Evolutionary conservation across 106 monocot species (phyloP).

Genomic region (Dendrobium chrysotoxum): DNA sequence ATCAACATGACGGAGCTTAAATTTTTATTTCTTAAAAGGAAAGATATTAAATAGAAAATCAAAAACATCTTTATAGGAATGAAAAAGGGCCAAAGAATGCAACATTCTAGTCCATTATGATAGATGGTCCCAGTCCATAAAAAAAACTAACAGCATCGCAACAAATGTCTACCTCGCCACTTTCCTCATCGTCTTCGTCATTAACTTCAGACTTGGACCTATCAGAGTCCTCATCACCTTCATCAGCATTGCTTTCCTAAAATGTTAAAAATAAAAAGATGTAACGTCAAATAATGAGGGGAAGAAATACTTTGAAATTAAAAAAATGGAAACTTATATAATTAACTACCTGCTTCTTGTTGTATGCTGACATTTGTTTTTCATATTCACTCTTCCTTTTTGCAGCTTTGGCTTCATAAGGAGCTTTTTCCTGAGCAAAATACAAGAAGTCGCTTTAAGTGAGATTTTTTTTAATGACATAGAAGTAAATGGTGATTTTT

Average conservation of each 20-base stretch:
- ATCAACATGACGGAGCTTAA: too few relatives aligned
- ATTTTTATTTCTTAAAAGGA: too few relatives aligned
- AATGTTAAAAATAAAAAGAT: not conserved
- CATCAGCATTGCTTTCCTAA: constrained; percentile 18
- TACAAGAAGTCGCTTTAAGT: not conserved
- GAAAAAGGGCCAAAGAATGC: too few relatives aligned
- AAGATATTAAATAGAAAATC: too few relatives aligned
- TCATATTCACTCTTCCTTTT: constrained; percentile 28
- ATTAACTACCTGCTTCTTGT: constrained; percentile 21
- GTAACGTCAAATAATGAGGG: not conserved
- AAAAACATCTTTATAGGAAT: too few relatives aligned
- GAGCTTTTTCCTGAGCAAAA: constrained; percentile 27
- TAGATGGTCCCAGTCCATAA: too few relatives aligned
- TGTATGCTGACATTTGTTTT: constrained; percentile 28
- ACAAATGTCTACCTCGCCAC: constrained; percentile 10
- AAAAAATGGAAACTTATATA: not conserved
- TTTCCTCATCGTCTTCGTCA: constrained; percentile 30
- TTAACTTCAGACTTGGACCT: constrained; percentile 32
- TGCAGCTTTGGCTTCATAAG: constrained; percentile 28
- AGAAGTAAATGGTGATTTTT: too few relatives aligned
- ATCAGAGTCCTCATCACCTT: constrained; percentile 28
- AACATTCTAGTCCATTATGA: too few relatives aligned
- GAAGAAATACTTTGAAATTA: not conserved
- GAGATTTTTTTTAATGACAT: not conserved
- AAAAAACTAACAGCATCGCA: not conserved